phyloP scores from a whole-genome alignment of 352 stramenopile species.

The Hyaloperonospora arabidopsidis region DNA sequence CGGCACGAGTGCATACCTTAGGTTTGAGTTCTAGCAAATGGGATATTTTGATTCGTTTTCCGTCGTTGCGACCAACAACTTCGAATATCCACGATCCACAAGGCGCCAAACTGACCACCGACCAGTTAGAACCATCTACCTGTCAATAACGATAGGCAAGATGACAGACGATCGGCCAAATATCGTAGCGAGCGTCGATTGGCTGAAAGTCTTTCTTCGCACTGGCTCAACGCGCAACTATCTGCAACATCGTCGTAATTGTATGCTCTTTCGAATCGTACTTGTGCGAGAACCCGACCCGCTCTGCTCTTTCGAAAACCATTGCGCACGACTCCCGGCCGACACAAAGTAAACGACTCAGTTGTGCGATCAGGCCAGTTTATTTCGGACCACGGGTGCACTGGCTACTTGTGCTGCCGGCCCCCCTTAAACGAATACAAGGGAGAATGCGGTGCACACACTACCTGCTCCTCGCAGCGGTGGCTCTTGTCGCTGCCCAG shows the following conservation, averaged over 20 bases:
- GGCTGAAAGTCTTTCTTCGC: slow-evolving; percentile 5
- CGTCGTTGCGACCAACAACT: too few species aligned
- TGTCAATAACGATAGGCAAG: too few species aligned
- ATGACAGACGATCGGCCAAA: slow-evolving; percentile 2
- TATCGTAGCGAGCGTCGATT: slow-evolving; percentile 12
- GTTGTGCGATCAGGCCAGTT: slow-evolving; percentile 6
- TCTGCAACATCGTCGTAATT: slow-evolving; percentile 7
- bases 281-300: too few species aligned
- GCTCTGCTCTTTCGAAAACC: background rate
- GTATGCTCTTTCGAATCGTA: too few species aligned
- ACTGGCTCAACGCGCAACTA: slow-evolving; percentile 4
- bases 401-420: slow-evolving; percentile 4
- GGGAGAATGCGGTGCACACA: slow-evolving; percentile 30
- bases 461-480: slow-evolving; percentile 22
- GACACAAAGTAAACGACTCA: slow-evolving; percentile 13
- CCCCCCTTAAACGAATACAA: background rate
- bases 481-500: slow-evolving; percentile 19
- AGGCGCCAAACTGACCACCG: too few species aligned
- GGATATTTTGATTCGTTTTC: too few species aligned
- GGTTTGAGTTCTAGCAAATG: too few species aligned
- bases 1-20: too few species aligned
- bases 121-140: too few species aligned
- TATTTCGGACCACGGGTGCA: background rate
- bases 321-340: slow-evolving; percentile 9
- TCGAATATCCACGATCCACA: too few species aligned